Conservation (phyloP, 257 asterid species). For the Coffea canephora region DNA sequence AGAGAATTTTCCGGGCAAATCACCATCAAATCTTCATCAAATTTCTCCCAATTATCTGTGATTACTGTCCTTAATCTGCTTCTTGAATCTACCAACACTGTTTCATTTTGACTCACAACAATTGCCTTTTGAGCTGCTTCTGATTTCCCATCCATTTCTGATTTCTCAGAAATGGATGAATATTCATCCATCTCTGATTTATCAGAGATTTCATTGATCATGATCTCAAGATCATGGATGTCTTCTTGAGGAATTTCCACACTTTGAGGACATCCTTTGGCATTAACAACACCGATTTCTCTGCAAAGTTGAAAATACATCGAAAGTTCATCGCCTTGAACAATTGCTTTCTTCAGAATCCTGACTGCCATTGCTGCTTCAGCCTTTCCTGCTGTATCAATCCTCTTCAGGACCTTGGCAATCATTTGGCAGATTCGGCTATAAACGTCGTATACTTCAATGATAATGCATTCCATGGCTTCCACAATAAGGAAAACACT, state of each 20-base stretch:
- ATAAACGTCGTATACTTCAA: slow-evolving; percentile 65
- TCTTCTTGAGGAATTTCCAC: slow-evolving; percentile 61
- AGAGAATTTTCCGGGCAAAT: background rate
- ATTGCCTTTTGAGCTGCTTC: slow-evolving; percentile 25
- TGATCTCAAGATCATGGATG: slow-evolving; percentile 58
- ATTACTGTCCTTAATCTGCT: slow-evolving; percentile 23
- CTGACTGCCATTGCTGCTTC: slow-evolving; percentile 60
- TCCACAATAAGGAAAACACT: slow-evolving; percentile 51
- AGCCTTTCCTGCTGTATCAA: slow-evolving; percentile 40
- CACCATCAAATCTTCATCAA: slow-evolving; percentile 32
- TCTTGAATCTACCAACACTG: background rate
- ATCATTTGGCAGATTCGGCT: slow-evolving; percentile 64
- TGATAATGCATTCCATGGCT: slow-evolving; percentile 61
- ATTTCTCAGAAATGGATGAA: slow-evolving; percentile 8
- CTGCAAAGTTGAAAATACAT: slow-evolving; percentile 55
- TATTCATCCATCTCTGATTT: background rate
- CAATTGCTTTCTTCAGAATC: slow-evolving; percentile 48
- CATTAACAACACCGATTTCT: slow-evolving; percentile 60
- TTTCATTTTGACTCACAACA: slow-evolving; percentile 17
- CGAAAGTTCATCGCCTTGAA: slow-evolving; percentile 59
- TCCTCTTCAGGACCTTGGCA: slow-evolving; percentile 46
- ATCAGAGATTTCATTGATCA: slow-evolving; percentile 35
- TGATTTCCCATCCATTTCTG: background rate
- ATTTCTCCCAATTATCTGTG: slow-evolving; percentile 37
- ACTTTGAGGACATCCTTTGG: slow-evolving; percentile 43